phyloP scores from a whole-genome alignment of 331 rosid genomes.

The Malus hybrid region DNA sequence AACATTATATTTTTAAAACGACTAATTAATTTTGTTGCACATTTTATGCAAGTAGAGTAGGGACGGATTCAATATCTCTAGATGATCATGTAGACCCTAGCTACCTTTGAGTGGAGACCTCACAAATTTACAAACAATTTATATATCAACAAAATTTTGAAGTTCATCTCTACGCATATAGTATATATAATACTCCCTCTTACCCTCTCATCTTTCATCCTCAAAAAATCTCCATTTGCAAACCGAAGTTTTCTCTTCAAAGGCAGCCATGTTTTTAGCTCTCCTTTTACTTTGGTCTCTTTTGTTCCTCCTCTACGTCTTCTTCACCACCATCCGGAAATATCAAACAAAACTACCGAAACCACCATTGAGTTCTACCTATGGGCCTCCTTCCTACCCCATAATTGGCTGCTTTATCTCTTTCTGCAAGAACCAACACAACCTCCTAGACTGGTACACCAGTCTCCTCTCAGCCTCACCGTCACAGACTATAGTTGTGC shows the following conservation, averaged over 20 bases:
- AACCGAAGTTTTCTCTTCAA: not conserved
- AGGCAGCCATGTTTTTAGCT: conserved; percentile 12
- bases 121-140: no score
- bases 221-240: not conserved
- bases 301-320: conserved; percentile 1
- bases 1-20: not conserved
- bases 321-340: not conserved
- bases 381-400: conserved; percentile 53
- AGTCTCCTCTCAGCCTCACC: conserved; percentile 46
- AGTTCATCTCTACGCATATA: no score
- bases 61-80: not conserved
- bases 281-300: conserved; percentile 9
- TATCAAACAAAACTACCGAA: not conserved
- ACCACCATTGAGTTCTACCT: not conserved
- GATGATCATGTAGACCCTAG: not conserved
- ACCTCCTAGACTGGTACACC: conserved; percentile 67
- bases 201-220: not conserved
- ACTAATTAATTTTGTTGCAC: not conserved
- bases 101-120: not conserved
- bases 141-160: no score
- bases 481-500: conserved; percentile 39
- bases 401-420: conserved; percentile 56
- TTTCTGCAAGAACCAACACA: conserved; percentile 49
- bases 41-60: not conserved
- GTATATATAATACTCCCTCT: not conserved